Base-by-base conservation (phyloP, 805 yeast genomes). In the Saccharomycopsis lassenensis region DNA sequence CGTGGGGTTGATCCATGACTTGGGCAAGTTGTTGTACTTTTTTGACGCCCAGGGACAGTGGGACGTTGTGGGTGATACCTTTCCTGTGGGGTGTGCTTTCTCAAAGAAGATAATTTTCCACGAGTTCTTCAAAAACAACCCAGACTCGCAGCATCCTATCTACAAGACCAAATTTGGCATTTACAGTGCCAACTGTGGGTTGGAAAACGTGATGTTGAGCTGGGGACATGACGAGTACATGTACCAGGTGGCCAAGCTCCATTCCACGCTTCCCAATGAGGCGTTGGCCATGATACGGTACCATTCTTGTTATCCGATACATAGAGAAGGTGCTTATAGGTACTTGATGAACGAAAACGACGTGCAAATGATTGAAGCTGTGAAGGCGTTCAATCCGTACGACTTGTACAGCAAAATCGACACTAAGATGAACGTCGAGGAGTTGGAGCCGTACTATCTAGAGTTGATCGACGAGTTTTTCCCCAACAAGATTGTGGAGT, bases 181-280 rank as follows among this genome's bases (percentile, higher is more conserved):
- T 22, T 77, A 77, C 50, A 65, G 71, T 21, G 69, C 66, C 25
- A 63, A 70, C 41, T 76, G 84, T 52, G 86, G 86, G 0, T 52
- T 77, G 24, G 80, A 73, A 40, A 71, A 73, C 27, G 81, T 77
- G 19, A 74, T 77, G 79, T 54, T 77, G 28, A 73, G 81, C 38
- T 77, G 84, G 85, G 86, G 86, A 4, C 86, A 77, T 48, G 86
- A 77, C 52, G 86, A 77, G 50, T 77, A 77, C 54, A 75, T 77
- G 81, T 77, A 76, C 46, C 82, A 77, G 48, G 59, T 77, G 22
- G 82, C 82, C 8, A 77, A 74, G 51, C 61, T 63, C 39, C 77
- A 74, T 48, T 74, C 81, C 10, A 69, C 65, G 1, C 56, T 77
- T 31, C 83, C 84, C 2, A 67, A 65, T 5, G 79, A 76, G 50